Base-by-base conservation (phyloP, 2,329 filamentous ascomycete genomes). In the Venturia oleaginea region DNA sequence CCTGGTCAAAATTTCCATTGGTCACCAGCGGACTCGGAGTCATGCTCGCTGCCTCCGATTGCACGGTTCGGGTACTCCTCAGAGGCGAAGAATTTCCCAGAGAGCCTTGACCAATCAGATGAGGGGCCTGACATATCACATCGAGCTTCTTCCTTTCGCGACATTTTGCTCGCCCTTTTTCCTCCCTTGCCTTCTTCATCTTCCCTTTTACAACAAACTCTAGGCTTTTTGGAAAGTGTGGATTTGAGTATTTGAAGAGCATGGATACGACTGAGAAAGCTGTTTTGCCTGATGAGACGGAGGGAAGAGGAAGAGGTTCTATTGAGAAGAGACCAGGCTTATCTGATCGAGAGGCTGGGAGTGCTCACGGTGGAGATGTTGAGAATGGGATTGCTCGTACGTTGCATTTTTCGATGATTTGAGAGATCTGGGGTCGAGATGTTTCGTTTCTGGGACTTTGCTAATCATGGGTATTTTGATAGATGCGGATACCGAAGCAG, bases 191-290 rank as follows among this genome's bases (percentile, higher is more conserved):
- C 15, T 27, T 13, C 11, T 6, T 11, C 22, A 1, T 13, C 22
- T 48, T 48, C 43, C 27, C 17, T 13, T 27, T 11, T 27, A 4
- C 46, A 27, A 27, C 46, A 27, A 27, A 27, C 11, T 27, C 22
- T 13, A 7, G 2, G 22, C 22, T 48, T n/a, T 48, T 48, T 15
- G 46, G 22, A 2, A 1, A 37, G 27, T 34, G 7, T 27, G n/a
- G 30, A 19, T 19, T 30, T 19, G 4, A 13, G 17, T 55, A 15
- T 32, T 32, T 4, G 15, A 57, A 22, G 30, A 57, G 51, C 51
- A 34, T 57, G 51, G 51, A 57, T 57, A 57, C 30, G 27, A 34
- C 51, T 57, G 51, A 57, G 27, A 57, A 57, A 13, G 27, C 51
- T 34, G 27, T 34, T 34, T 57, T 57, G 51, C 30, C 51, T 3